A percentile compares a stretch with the other conserved stretches of the same genome.
phyloP scores from a whole-genome alignment of 331 rosid genomes.

The Stylosanthes scabra region DNA sequence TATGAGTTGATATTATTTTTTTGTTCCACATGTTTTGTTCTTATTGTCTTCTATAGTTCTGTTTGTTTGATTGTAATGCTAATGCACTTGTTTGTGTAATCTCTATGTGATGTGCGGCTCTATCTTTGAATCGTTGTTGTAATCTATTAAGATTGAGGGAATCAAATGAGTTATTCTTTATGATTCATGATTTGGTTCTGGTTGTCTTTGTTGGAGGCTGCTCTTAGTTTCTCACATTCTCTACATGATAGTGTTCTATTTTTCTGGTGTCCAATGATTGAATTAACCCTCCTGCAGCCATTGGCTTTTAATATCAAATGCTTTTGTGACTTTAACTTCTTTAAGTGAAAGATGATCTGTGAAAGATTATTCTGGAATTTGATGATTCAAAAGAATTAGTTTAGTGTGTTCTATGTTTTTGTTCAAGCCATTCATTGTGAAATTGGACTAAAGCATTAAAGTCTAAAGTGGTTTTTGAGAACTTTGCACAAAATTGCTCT shows the following conservation, averaged over 20 bases:
- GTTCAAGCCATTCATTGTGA: too few relatives aligned
- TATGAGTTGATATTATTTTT: neutral
- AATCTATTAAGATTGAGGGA: conserved; percentile 34
- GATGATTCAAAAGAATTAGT: neutral
- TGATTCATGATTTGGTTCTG: conserved; percentile 16
- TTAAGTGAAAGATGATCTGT: neutral
- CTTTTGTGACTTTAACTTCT: neutral
- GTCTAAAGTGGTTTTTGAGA: too few relatives aligned
- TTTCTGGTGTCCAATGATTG: conserved; percentile 4
- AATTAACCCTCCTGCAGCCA: neutral
- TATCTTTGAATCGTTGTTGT: conserved; percentile 27
- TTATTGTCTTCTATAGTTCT: neutral
- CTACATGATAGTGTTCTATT: neutral
- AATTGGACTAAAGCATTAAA: too few relatives aligned
- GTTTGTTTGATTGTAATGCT: conserved; percentile 36
- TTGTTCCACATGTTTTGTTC: conserved; percentile 22
- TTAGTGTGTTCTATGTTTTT: neutral
- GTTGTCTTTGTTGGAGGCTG: conserved; percentile 11
- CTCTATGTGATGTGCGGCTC: conserved; percentile 1
- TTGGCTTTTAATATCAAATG: neutral
- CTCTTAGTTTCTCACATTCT: neutral
- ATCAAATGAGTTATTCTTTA: conserved; percentile 21
- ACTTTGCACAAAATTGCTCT: too few relatives aligned
- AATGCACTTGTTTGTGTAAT: conserved; percentile 12
- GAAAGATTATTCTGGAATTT: neutral